Conservation (phyloP, 2,329 filamentous ascomycete species). For the Aspergillus sp. region DNA sequence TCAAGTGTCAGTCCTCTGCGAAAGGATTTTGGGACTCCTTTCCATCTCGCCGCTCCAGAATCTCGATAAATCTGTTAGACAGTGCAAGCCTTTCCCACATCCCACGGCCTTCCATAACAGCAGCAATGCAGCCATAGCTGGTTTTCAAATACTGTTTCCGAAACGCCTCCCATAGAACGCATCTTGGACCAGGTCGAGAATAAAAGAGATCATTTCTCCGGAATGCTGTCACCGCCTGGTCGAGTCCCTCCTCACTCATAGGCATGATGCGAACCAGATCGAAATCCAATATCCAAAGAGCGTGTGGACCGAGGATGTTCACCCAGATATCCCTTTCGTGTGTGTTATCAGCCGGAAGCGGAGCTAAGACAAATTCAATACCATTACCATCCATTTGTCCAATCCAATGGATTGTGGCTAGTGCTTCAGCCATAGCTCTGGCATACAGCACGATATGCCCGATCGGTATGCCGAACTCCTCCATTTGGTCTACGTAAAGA, state of each 20-base stretch:
- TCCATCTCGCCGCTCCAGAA: too few relatives aligned
- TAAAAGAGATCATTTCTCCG: slow-evolving; percentile 54
- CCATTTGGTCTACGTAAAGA: slow-evolving; percentile 52
- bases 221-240: slow-evolving; percentile 45
- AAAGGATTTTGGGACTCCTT: too few relatives aligned
- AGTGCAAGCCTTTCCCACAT: too few relatives aligned
- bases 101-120: too few relatives aligned
- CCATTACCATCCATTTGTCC: slow-evolving; percentile 52
- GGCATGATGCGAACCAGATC: slow-evolving; percentile 40
- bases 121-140: not conserved
- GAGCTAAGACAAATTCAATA: slow-evolving; percentile 55
- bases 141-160: slow-evolving; percentile 23
- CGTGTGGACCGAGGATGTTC: slow-evolving; percentile 31
- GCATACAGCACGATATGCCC: slow-evolving; percentile 35
- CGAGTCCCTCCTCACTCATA: slow-evolving; percentile 42
- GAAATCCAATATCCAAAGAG: slow-evolving; percentile 51
- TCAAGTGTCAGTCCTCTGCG: too few relatives aligned
- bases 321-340: not conserved
- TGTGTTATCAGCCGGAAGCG: slow-evolving; percentile 1
- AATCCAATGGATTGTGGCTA: slow-evolving; percentile 54
- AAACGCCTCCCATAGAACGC: slow-evolving; percentile 26
- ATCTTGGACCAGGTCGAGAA: slow-evolving; percentile 37
- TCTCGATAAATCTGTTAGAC: too few relatives aligned
- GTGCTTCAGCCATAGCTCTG: slow-evolving; percentile 47
- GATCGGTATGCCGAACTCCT: slow-evolving; percentile 38